These are phyloP conservation scores for Sclerotiophoma versabilis DNA, from an alignment of 2,329 filamentous ascomycete species.

Conservation along the genomic window DNA sequence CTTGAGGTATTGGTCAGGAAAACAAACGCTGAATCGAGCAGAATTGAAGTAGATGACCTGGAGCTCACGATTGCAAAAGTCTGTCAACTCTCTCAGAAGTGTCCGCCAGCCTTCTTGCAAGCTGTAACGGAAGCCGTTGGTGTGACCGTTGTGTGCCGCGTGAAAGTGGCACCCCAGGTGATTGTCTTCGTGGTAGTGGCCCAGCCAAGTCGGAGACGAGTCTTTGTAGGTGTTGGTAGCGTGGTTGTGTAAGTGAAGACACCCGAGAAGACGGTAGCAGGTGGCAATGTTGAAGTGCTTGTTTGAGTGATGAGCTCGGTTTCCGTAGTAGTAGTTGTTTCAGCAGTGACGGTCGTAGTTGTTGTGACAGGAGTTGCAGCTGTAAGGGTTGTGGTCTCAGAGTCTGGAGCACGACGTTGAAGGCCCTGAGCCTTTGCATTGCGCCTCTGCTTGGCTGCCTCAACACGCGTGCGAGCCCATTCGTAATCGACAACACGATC, in stretches of 20 bases:
- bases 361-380: conserved; percentile 36
- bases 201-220: conserved; percentile 37
- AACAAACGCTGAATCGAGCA: not conserved
- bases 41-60: not conserved
- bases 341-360: conserved; percentile 40
- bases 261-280: conserved; percentile 47
- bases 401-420: conserved; percentile 47
- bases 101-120: conserved; percentile 46
- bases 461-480: conserved; percentile 45
- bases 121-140: conserved; percentile 44
- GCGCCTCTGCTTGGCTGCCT: conserved; percentile 44
- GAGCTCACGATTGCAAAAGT: no score
- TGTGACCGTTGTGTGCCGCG: conserved; percentile 45
- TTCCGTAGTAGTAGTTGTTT: conserved; percentile 40
- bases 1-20: not conserved
- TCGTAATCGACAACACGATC: conserved; percentile 43
- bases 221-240: conserved; percentile 44
- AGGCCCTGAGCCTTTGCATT: conserved; percentile 31
- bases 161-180: conserved; percentile 46
- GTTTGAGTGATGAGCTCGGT: conserved; percentile 33
- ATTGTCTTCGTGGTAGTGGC: conserved; percentile 43
- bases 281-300: conserved; percentile 41
- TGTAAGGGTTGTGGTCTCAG: conserved; percentile 44
- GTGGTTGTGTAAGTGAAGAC: conserved; percentile 44
- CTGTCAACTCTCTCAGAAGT: conserved; percentile 22